Evolutionary conservation across 2,329 filamentous ascomycete genomes (phyloP), one percentile per base, ranked within the genome.

Genomic region (Talaromyces sp.): DNA sequence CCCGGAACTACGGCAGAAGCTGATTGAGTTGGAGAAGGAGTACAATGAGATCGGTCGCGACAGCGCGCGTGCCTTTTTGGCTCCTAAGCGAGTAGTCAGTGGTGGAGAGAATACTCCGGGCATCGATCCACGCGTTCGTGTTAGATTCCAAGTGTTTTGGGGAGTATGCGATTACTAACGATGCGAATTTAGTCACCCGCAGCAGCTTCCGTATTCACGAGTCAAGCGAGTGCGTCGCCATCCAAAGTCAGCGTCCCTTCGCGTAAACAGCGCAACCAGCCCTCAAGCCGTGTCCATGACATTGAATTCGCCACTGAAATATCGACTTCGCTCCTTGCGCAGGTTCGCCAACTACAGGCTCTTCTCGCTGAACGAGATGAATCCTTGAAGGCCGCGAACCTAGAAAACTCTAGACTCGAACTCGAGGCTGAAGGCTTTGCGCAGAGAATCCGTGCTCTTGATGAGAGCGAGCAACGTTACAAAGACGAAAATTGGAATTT

Each of bases 401-500:
- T 85, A 53, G 90, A 95, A 62, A 89, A 88, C 66, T 87, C 88
- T 5, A 84, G 85, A 61, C 80, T 97, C 36, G 92, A 97, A 71
- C 82, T 89, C 35, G 92, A 97, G 64, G 83, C 86, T 0, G 89
- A 96, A 70, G 84, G 83, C 2, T 84, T 95, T 63, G 83, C 88
- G 55, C 89, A 95, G 71, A 85, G 91, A 35, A 79, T 97, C 63
- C 88, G 89, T 69, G 83, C 84, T 6, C 79, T 97, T 40, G 92
- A 97, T 66, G 94, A 99, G 74, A 96, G 89, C 70, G 94, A 99
- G 72, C 89, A 95, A 67, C 87, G 90, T 54, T 96, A 96, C 77
- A 97, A 97, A 75, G 94, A 99, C 69, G 94, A 97, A 73, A 99
- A 97, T 71, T 99, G 94, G 94, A 93, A 89, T 62, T 81, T 99